Evolutionary conservation across 2,329 filamentous ascomycete genomes (phyloP), one percentile per base, ranked within the genome.

Genomic region (Monilinia laxa): DNA sequence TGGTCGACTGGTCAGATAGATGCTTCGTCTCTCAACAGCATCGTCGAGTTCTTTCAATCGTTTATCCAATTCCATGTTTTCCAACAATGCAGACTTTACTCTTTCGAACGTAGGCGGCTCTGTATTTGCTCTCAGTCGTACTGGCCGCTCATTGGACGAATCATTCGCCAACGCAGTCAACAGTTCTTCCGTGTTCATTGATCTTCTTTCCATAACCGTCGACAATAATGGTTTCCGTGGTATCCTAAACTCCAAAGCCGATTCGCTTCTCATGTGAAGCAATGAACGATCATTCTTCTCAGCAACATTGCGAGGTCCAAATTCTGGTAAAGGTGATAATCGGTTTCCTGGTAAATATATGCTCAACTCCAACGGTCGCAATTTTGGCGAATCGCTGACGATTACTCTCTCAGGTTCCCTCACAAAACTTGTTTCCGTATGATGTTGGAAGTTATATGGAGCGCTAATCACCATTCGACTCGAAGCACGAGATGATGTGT

Each of bases 11-110:
- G 68, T 73, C 23, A 80, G 70, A 69, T 85, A 87, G 14, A 63
- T 56, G 75, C 84, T 88, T 76, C 86, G 84, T 68, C 85, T 82
- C 51, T 76, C 75, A 31, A 87, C 81, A 28, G 85, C 79, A 62
- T 84, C 81, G 63, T 89, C 84, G 64, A 89, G 87, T 70, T 86
- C 81, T 67, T 81, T 82, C 75, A 89, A 81, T 54, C 87, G 76
- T 66, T 78, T 79, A 65, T 89, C 87, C 69, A 85, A 79, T 73
- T 89, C 86, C 64, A 84, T 77, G 78, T 72, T 75, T 66, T 77
- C 75, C 49, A 75, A 71, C 11, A 77, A 56, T 55, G 73, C 73
- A 14, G 71, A 73, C 64, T 74, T 74, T 20, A 77, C 73, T 56
- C 75, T 68, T 55, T 75, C 73, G 62, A 74, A 76, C 16, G 69